phyloP scores from a whole-genome alignment of 2,329 filamentous ascomycete genomes.

The Metarhizium humberi region DNA sequence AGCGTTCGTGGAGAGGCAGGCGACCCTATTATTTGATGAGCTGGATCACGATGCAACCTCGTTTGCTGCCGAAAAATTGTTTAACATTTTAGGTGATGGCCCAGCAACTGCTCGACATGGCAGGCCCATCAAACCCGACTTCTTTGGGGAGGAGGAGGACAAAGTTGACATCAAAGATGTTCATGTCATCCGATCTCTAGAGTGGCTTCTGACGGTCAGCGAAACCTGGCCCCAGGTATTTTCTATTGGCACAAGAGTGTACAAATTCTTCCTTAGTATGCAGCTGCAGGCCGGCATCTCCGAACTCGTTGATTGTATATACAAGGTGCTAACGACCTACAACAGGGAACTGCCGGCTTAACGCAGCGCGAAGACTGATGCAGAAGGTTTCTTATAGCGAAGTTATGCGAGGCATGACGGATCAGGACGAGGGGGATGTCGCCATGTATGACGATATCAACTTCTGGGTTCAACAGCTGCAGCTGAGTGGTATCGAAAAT shows the following conservation, averaged over 20 bases:
- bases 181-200: slow-evolving; percentile 65
- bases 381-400: slow-evolving; percentile 40
- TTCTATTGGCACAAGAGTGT: slow-evolving; percentile 57
- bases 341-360: slow-evolving; percentile 39
- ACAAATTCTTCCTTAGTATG: slow-evolving; percentile 78
- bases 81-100: slow-evolving; percentile 40
- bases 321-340: not conserved
- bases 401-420: slow-evolving; percentile 33
- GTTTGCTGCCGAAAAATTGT: slow-evolving; percentile 33
- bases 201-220: slow-evolving; percentile 74
- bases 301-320: not conserved
- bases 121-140: slow-evolving; percentile 58
- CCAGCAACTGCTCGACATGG: slow-evolving; percentile 31
- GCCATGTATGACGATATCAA: slow-evolving; percentile 27
- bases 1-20: slow-evolving; percentile 64
- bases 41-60: slow-evolving; percentile 23
- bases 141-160: slow-evolving; percentile 55
- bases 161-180: slow-evolving; percentile 53
- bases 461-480: slow-evolving; percentile 30
- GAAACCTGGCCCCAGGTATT: slow-evolving; percentile 66
- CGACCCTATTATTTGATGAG: slow-evolving; percentile 40
- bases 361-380: slow-evolving; percentile 44
- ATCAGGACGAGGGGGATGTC: slow-evolving; percentile 27
- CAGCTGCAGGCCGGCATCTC: slow-evolving; percentile 10
- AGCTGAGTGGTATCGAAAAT: slow-evolving; percentile 25